Conservation (phyloP, 148 eudicot genomes). For the Suaeda aralocaspica region DNA sequence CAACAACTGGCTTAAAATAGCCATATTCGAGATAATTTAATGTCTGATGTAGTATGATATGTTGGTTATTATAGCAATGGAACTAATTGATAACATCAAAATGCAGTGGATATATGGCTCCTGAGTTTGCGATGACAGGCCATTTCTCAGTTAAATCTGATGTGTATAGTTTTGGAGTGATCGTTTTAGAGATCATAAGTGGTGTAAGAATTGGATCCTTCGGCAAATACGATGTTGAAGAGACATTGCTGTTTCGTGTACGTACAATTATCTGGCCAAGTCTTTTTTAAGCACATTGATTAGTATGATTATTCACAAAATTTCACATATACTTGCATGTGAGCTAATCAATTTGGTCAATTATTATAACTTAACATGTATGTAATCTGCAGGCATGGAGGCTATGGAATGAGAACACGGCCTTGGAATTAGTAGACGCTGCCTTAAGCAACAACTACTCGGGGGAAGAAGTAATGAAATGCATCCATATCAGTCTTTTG, state of each 20-base stretch:
- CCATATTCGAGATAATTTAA: too few species aligned
- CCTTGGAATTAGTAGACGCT: background rate
- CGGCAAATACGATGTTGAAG: background rate
- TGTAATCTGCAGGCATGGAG: constrained; percentile 23
- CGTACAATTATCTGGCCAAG: background rate
- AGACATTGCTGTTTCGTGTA: background rate
- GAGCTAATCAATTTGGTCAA: background rate
- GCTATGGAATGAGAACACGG: constrained; percentile 5
- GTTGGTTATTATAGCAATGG: background rate
- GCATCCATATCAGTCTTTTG: constrained; percentile 20
- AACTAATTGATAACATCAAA: background rate
- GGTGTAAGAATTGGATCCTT: background rate
- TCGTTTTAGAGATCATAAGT: background rate
- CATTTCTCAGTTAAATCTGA: background rate
- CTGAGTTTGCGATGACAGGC: background rate
- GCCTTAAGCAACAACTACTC: background rate
- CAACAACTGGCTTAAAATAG: too few species aligned
- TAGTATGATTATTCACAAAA: background rate
- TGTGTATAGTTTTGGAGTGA: constrained; percentile 4
- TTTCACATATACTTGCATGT: too few species aligned
- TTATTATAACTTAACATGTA: background rate
- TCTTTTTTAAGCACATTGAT: too few species aligned
- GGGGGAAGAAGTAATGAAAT: constrained; percentile 10
- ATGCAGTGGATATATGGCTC: constrained; percentile 6
- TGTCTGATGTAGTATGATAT: background rate